Conservation (phyloP, 441 rosid species). For the Jatropha multifida region DNA sequence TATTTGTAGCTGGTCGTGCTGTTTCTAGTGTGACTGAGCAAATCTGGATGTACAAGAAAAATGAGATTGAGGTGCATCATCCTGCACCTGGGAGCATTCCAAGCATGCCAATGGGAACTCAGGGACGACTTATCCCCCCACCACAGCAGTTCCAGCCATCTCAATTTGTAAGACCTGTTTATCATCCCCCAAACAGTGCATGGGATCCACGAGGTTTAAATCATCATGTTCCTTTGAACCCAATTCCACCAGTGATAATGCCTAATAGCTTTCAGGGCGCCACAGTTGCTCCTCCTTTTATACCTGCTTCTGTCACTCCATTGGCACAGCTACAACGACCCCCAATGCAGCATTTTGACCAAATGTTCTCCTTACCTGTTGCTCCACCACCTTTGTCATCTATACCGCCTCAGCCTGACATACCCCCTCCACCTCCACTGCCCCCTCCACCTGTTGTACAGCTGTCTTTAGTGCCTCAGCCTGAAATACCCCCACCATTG, state of each 20-base stretch:
- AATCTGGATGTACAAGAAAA: slow-evolving; percentile 46
- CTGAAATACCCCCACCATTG: slow-evolving; percentile 40
- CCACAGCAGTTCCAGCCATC: slow-evolving; percentile 70
- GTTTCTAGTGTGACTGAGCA: slow-evolving; percentile 37
- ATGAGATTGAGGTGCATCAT: slow-evolving; percentile 39
- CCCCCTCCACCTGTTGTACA: slow-evolving; percentile 72
- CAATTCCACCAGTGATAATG: slow-evolving; percentile 50
- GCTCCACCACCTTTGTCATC: slow-evolving; percentile 51
- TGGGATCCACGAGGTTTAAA: slow-evolving; percentile 75
- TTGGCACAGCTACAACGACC: slow-evolving; percentile 70
- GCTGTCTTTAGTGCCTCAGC: slow-evolving; percentile 69
- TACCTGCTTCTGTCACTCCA: slow-evolving; percentile 79
- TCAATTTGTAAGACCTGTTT: slow-evolving; percentile 62
- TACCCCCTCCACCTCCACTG: slow-evolving; percentile 49
- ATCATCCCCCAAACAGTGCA: slow-evolving; percentile 64
- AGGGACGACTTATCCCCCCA: slow-evolving; percentile 58
- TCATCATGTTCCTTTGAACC: slow-evolving; percentile 54
- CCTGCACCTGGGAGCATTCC: slow-evolving; percentile 60
- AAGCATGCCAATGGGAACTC: slow-evolving; percentile 50
- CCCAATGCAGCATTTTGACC: slow-evolving; percentile 63
- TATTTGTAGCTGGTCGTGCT: slow-evolving; percentile 33
- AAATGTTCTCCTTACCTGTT: slow-evolving; percentile 49
- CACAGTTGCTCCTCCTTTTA: slow-evolving; percentile 62
- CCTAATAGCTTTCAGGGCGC: slow-evolving; percentile 51
- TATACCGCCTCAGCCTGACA: slow-evolving; percentile 42